Evolutionary conservation across 2,329 filamentous ascomycete genomes (phyloP).

Genomic region (Huntiella moniliformis): DNA sequence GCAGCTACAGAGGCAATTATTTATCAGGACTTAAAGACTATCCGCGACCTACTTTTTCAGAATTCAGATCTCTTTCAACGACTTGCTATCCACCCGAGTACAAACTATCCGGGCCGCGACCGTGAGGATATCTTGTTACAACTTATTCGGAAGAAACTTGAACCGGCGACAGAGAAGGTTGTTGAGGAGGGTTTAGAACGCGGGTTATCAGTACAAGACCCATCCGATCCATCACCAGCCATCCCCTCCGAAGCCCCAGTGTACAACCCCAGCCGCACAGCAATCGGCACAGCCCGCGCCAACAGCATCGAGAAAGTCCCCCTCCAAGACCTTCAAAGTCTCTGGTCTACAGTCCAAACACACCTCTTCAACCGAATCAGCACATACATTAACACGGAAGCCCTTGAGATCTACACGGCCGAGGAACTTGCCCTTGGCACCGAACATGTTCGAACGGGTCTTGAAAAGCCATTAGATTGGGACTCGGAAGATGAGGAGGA

Average conservation of each 20-base stretch:
- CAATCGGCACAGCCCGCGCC: constrained; percentile 3
- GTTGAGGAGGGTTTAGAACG: constrained; percentile 39
- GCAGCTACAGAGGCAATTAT: constrained; percentile 56
- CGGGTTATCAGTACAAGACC: background rate
- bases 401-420: constrained; percentile 47
- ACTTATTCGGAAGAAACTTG: constrained; percentile 66
- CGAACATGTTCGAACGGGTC: constrained; percentile 52
- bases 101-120: constrained; percentile 52
- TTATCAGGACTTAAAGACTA: constrained; percentile 46
- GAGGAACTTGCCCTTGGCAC: constrained; percentile 49
- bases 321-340: too few species aligned
- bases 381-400: constrained; percentile 25
- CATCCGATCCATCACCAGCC: constrained; percentile 15
- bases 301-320: too few species aligned
- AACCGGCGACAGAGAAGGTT: constrained; percentile 57
- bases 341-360: constrained; percentile 29
- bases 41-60: constrained; percentile 45
- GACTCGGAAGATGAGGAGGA: constrained; percentile 38
- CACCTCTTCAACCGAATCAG: constrained; percentile 25
- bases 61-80: constrained; percentile 49
- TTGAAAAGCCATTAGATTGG: constrained; percentile 36
- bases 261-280: constrained; percentile 11
- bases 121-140: constrained; percentile 48
- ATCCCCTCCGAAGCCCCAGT: constrained; percentile 12
- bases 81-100: constrained; percentile 56